Base-by-base conservation (phyloP, 164 flowering plant genomes). In the Aristolochia contorta region DNA sequence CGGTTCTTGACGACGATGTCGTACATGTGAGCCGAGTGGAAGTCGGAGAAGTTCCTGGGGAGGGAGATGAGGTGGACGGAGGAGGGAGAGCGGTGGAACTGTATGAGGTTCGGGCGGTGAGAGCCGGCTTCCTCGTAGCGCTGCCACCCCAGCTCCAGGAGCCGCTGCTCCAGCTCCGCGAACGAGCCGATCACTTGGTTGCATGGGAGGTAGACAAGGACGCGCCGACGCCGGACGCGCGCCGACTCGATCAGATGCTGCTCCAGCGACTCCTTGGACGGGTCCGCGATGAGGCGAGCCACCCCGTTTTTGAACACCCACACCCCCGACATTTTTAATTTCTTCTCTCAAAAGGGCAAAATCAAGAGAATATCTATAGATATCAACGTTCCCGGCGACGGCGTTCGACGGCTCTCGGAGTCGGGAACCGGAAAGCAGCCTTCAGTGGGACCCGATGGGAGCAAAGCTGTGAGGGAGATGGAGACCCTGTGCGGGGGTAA, bases 1-100 rank as follows among this genome's bases (percentile, higher is more conserved):
- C 84, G 77, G 54, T 79, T 84, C 78, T 84, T 81, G 66, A 81
- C 84, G 47, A 80, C 85, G 32, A 84, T 75, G 52, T 81, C 89
- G 64, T 74, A 84, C 81, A 84, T 75, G 61, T 82, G 82, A 10
- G 71, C 7, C 27, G 78, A 53, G 68, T 69, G 77, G 57, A 84
- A 63, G 65, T 69, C 60, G 70, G 73, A 41, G 57, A 81, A 81
- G 57, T 60, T 54, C 10, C 12, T 53, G 19, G 85, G 82, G 15
- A 81, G 72, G 7, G 85, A 77, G 20, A 81, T 73, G 62, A 81
- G 78, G 56, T 81, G 69, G n/a, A 57, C 25, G 0, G 82, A 68
- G 59, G 41, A 5, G 0, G 72, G 64, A 22, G 81, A 77, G 13
- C 69, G 57, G 75, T 81, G 85, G 57, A 79, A 81, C 62, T 77